Conservation (phyloP, 805 yeast species). For the Maudiozyma bulderi region DNA sequence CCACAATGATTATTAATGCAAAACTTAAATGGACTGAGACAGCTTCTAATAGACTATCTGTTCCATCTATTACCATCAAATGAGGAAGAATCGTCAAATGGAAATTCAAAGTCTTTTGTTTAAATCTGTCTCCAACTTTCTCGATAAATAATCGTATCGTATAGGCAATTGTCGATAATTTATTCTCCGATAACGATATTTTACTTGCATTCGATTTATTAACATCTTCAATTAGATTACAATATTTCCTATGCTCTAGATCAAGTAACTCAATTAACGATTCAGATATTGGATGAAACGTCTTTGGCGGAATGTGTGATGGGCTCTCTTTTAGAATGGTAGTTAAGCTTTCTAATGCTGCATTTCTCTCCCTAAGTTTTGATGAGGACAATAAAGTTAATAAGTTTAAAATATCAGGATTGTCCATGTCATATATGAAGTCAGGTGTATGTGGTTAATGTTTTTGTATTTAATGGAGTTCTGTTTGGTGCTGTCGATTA, state of each 20-base stretch:
- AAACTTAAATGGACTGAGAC: slow-evolving; percentile 19
- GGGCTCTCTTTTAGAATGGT: slow-evolving; percentile 20
- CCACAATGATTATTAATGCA: slow-evolving; percentile 14
- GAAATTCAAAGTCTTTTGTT: slow-evolving; percentile 18
- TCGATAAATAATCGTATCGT: slow-evolving; percentile 24
- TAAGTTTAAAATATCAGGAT: slow-evolving; percentile 6
- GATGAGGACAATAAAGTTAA: slow-evolving; percentile 44
- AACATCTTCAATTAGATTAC: slow-evolving; percentile 6
- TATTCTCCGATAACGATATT: slow-evolving; percentile 23
- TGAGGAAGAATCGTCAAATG: slow-evolving; percentile 18
- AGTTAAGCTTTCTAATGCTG: slow-evolving; percentile 36
- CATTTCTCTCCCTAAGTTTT: slow-evolving; percentile 46
- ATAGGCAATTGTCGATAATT: slow-evolving; percentile 19
- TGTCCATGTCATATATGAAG: slow-evolving; percentile 7
- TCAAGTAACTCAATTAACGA: slow-evolving; percentile 25
- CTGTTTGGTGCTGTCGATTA: no score
- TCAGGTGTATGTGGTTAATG: background rate
- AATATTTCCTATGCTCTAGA: slow-evolving; percentile 29
- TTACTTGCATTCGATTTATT: slow-evolving; percentile 28
- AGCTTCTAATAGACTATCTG: slow-evolving; percentile 11
- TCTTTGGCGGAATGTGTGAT: slow-evolving; percentile 13
- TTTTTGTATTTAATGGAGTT: background rate
- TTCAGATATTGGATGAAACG: slow-evolving; percentile 18
- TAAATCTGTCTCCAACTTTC: slow-evolving; percentile 18
- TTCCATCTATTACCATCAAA: slow-evolving; percentile 10